These are phyloP conservation scores for Thamnidium elegans DNA, from an alignment of 192 early-diverging fungal genomes.

Conservation along the genomic window DNA sequence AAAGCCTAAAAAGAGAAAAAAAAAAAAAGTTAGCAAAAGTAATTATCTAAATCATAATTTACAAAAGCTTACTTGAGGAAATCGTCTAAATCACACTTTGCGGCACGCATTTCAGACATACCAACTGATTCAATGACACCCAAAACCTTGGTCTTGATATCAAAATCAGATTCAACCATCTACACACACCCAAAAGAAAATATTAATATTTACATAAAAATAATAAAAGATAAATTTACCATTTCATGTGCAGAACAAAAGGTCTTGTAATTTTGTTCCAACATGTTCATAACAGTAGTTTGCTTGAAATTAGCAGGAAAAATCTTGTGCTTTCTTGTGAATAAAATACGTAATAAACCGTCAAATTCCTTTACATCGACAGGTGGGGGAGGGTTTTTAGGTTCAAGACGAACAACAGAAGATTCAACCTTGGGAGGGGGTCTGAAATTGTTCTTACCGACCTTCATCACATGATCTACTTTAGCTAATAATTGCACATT, in stretches of 20 bases:
- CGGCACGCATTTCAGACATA: conserved; percentile 73
- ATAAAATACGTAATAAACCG: conserved; percentile 90
- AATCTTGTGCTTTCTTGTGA: conserved; percentile 90
- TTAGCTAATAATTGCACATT: conserved; percentile 94
- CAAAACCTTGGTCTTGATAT: conserved; percentile 80
- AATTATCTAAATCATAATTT: conserved; percentile 1
- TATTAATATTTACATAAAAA: not conserved
- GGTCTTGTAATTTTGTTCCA: conserved; percentile 97
- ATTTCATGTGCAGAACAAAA: conserved; percentile 77
- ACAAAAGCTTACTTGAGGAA: conserved; percentile 69
- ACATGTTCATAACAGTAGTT: conserved; percentile 78
- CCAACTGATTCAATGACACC: conserved; percentile 66
- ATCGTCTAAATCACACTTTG: conserved; percentile 94
- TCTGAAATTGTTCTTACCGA: conserved; percentile 96
- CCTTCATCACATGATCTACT: conserved; percentile 96
- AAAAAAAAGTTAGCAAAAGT: not conserved
- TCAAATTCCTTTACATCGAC: conserved; percentile 97
- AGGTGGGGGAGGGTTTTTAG: conserved; percentile 89
- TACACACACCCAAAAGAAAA: conserved; percentile 22
- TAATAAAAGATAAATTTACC: conserved; percentile 42
- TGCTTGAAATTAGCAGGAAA: conserved; percentile 89
- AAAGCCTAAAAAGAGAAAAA: conserved; percentile 52
- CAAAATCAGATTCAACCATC: conserved; percentile 80
- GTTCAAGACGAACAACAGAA: conserved; percentile 92
- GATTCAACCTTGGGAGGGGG: conserved; percentile 97